Percentiles rank a stretch among this genome's conserved stretches.
These are phyloP conservation scores for Macadamia integrifolia DNA, from an alignment of 164 flowering plant genomes.

Conservation along the genomic window DNA sequence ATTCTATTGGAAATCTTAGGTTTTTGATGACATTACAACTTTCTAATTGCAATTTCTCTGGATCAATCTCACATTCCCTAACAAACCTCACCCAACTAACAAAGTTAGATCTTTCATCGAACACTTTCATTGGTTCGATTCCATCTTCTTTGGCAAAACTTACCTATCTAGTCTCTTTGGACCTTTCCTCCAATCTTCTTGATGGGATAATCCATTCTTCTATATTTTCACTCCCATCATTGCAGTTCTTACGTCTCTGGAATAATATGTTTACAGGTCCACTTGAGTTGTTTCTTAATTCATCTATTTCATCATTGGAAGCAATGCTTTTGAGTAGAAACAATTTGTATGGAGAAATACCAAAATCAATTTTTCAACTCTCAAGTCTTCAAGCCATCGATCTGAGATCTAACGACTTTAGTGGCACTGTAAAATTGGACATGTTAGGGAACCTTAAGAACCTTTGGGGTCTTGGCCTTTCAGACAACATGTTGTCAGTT, in stretches of 20 bases:
- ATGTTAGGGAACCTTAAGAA: conserved; percentile 1
- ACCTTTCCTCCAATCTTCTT: neutral
- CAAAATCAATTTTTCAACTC: conserved; percentile 9
- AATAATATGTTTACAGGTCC: neutral
- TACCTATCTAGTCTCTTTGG: too few relatives aligned
- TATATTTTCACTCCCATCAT: conserved; percentile 13
- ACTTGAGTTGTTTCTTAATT: neutral
- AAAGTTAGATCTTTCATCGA: neutral
- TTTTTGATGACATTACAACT: neutral
- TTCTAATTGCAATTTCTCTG: conserved; percentile 4
- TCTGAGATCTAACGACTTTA: conserved; percentile 11
- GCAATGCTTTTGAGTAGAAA: conserved; percentile 1
- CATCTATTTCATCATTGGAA: neutral
- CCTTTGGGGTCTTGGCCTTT: neutral
- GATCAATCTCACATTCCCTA: conserved; percentile 14
- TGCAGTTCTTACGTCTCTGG: neutral
- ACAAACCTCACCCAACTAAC: conserved; percentile 9
- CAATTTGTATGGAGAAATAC: conserved; percentile 9
- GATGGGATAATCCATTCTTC: neutral
- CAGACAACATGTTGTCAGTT: neutral
- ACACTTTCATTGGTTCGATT: too few relatives aligned
- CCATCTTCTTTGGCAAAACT: too few relatives aligned
- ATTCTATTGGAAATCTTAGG: conserved; percentile 22
- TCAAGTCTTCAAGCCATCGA: conserved; percentile 5
- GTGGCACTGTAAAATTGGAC: conserved; percentile 16